These are phyloP conservation scores for Coemansia sp. DNA, from an alignment of 192 early-diverging fungal genomes.

Conservation along the genomic window DNA sequence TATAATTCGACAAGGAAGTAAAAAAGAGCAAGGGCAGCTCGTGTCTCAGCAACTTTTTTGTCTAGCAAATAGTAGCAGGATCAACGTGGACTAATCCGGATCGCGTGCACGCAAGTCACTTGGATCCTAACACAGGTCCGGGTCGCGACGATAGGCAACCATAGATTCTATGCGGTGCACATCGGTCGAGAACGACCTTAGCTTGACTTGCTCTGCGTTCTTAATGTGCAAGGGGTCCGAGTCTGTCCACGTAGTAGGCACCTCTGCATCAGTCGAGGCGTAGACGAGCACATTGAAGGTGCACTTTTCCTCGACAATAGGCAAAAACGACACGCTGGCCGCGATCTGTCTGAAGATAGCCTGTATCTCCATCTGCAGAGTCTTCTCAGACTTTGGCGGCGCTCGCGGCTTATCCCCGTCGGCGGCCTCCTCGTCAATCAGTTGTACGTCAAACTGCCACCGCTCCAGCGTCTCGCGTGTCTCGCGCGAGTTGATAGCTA, in stretches of 20 bases:
- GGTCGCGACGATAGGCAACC: slow-evolving; percentile 79
- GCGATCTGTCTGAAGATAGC: slow-evolving; percentile 93
- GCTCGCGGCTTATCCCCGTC: slow-evolving; percentile 7
- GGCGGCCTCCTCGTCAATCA: slow-evolving; percentile 59
- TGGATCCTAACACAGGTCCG: slow-evolving; percentile 61
- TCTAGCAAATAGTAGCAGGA: too few relatives aligned
- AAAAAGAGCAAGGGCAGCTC: not conserved
- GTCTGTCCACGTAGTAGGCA: slow-evolving; percentile 87
- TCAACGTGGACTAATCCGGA: not conserved
- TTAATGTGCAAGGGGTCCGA: slow-evolving; percentile 78
- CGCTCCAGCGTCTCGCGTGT: slow-evolving; percentile 84
- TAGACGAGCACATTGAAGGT: slow-evolving; percentile 94
- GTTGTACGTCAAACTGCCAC: slow-evolving; percentile 93
- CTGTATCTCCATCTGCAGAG: slow-evolving; percentile 72
- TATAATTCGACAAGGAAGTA: too few relatives aligned
- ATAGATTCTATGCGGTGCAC: slow-evolving; percentile 84
- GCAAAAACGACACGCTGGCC: slow-evolving; percentile 87
- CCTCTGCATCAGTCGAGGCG: slow-evolving; percentile 83
- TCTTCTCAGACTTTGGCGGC: slow-evolving; percentile 52
- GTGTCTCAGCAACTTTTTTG: too few relatives aligned
- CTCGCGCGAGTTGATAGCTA: slow-evolving; percentile 86
- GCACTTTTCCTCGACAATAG: slow-evolving; percentile 84
- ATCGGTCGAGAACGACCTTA: slow-evolving; percentile 84
- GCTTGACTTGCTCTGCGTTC: slow-evolving; percentile 82
- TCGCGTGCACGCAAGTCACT: not conserved